A percentile compares a stretch with the other conserved stretches of the same genome.
These are phyloP conservation scores for Naganishia sp. DNA, from an alignment of 1,284 basidiomycete genomes.

Conservation along the genomic window DNA sequence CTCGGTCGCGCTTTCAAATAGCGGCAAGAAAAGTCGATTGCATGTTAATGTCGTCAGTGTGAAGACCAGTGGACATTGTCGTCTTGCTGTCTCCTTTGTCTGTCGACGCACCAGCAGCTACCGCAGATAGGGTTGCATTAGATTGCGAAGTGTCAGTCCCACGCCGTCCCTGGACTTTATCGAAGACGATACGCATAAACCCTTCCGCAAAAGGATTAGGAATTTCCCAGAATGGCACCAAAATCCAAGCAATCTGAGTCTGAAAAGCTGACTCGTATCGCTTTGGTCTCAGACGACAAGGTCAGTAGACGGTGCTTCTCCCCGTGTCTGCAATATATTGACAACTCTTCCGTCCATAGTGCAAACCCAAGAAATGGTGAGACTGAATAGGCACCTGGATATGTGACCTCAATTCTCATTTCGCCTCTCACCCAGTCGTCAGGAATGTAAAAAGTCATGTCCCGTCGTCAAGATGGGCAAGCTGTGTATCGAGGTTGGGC, in stretches of 20 bases:
- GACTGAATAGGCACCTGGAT: conserved; percentile 12
- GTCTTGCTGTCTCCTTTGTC: not conserved
- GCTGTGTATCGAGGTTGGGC: conserved; percentile 93
- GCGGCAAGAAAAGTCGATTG: conserved; percentile 29
- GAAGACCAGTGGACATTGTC: not conserved
- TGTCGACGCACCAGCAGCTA: not conserved
- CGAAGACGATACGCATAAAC: too few species aligned
- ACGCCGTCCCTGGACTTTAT: too few species aligned
- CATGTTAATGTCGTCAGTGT: conserved; percentile 6
- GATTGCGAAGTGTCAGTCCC: too few species aligned
- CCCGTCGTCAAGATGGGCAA: conserved; percentile 98
- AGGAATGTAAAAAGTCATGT: conserved; percentile 69
- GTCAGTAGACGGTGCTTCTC: conserved; percentile 39
- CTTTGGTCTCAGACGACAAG: conserved; percentile 85
- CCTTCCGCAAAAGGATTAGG: too few species aligned
- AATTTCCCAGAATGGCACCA: conserved; percentile 24
- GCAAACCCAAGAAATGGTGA: conserved; percentile 75
- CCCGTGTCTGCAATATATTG: conserved; percentile 17
- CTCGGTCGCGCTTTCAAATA: conserved; percentile 11
- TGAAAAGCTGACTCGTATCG: conserved; percentile 93
- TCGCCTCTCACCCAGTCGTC: conserved; percentile 40
- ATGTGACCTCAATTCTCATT: not conserved
- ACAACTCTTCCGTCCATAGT: conserved; percentile 53
- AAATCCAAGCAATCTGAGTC: conserved; percentile 30
- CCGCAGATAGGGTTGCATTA: not conserved